These are phyloP conservation scores for Trichocomaceae sp. DNA, from an alignment of 2,329 filamentous ascomycete species.

Conservation along the genomic window DNA sequence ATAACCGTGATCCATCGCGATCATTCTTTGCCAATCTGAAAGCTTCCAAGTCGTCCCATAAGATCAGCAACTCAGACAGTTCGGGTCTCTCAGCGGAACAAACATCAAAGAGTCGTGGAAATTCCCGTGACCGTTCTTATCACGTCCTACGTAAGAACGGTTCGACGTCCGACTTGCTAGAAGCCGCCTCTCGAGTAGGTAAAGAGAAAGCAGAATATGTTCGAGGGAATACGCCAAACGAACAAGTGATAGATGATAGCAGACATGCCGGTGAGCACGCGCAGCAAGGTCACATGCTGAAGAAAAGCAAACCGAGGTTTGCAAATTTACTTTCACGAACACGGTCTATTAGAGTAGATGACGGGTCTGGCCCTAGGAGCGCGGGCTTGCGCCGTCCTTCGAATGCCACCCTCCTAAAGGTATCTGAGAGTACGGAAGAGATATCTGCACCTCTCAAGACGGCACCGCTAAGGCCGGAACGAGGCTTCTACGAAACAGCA, in stretches of 20 bases:
- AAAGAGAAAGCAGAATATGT: constrained; percentile 19
- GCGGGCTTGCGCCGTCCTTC: constrained; percentile 32
- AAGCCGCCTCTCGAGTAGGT: constrained; percentile 23
- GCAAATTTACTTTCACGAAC: constrained; percentile 40
- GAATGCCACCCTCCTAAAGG: constrained; percentile 29
- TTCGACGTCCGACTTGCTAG: constrained; percentile 38
- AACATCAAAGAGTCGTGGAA: constrained; percentile 35
- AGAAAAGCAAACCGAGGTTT: constrained; percentile 41
- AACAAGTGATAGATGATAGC: constrained; percentile 23
- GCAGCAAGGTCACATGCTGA: constrained; percentile 17
- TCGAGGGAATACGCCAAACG: constrained; percentile 18
- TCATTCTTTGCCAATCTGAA: constrained; percentile 44
- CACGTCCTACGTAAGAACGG: constrained; percentile 32
- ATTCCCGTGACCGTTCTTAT: constrained; percentile 38
- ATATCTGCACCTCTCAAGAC: constrained; percentile 50
- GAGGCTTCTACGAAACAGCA: constrained; percentile 63
- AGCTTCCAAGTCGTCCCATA: constrained; percentile 41
- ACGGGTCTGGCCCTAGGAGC: constrained; percentile 28
- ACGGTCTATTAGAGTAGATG: constrained; percentile 40
- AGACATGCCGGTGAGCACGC: neutral
- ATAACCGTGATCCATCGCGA: constrained; percentile 39
- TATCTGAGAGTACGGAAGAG: constrained; percentile 12
- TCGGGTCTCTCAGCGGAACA: constrained; percentile 31
- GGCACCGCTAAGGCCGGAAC: constrained; percentile 60
- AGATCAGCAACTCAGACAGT: constrained; percentile 35